phyloP scores from a whole-genome alignment of 345 rosid genomes.

The Aegle marmelos region DNA sequence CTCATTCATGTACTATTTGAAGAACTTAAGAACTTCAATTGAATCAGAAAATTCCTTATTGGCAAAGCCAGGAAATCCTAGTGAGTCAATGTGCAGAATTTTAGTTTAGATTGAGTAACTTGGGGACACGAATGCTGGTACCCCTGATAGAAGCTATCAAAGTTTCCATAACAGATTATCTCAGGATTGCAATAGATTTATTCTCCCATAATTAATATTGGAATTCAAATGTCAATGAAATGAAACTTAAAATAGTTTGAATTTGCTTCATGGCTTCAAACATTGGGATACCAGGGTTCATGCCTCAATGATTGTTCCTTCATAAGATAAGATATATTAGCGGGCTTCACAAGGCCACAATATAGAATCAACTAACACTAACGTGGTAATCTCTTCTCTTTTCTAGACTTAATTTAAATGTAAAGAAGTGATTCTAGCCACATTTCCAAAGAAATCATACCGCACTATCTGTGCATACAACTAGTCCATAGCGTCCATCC shows the following conservation, averaged over 20 bases:
- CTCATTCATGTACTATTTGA: not conserved
- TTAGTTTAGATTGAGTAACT: not conserved
- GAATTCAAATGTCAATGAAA: not conserved
- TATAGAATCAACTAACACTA: constrained; percentile 2
- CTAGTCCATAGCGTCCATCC: constrained; percentile 96
- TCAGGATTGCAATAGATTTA: not conserved
- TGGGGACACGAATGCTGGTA: not conserved
- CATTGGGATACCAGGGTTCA: not conserved
- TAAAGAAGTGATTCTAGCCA: not conserved
- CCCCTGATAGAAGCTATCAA: not conserved
- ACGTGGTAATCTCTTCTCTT: not conserved
- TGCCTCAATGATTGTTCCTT: not conserved
- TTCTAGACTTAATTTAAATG: not conserved
- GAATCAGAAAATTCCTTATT: not conserved
- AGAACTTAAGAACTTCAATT: not conserved
- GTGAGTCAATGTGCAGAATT: not conserved
- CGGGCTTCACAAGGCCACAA: not conserved
- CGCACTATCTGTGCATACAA: constrained; percentile 95
- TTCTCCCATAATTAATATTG: not conserved
- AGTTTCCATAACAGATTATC: not conserved
- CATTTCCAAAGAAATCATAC: constrained; percentile 38
- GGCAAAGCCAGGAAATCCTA: not conserved
- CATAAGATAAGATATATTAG: not conserved
- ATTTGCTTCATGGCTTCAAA: not conserved
- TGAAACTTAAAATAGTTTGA: not conserved